Evolutionary conservation across 768 basidiomycete species (phyloP), one percentile per base, ranked within the genome.

Genomic region (Leccinellum rugosiceps): DNA sequence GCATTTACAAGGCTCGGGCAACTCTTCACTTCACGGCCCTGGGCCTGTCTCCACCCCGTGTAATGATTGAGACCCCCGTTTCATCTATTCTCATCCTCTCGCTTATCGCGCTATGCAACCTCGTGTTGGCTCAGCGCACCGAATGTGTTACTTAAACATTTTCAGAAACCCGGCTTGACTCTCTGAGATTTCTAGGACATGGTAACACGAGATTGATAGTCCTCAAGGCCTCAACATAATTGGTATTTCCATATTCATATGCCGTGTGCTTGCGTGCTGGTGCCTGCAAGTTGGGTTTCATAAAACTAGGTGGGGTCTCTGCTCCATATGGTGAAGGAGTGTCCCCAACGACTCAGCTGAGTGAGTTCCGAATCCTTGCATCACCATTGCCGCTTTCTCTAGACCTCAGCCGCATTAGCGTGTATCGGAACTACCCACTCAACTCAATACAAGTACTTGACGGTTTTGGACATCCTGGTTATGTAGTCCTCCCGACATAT

Each of bases 1-100:
- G n/a, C 26, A 8, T 61, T 67, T 60, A 73, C 71, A 71, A 56
- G 49, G 41, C 54, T 9, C 50, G 2, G 35, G 15, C 35, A 17
- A 14, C 43, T 50, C 61, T 69, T 63, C n/a, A n/a, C n/a, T n/a
- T n/a, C n/a, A n/a, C n/a, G n/a, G n/a, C n/a, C n/a, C n/a, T n/a
- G n/a, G n/a, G n/a, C n/a, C n/a, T n/a, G n/a, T n/a, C n/a, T n/a
- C n/a, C n/a, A n/a, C n/a, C n/a, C n/a, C n/a, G n/a, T n/a, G n/a
- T n/a, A n/a, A n/a, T n/a, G n/a, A n/a, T n/a, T n/a, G n/a, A n/a
- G n/a, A n/a, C n/a, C n/a, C n/a, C n/a, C n/a, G n/a, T n/a, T n/a
- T n/a, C n/a, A n/a, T n/a, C n/a, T n/a, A n/a, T n/a, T n/a, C n/a
- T n/a, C n/a, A n/a, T n/a, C n/a, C n/a, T n/a, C n/a, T n/a, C n/a